These are phyloP conservation scores for Alloascoidea hylecoeti DNA, from an alignment of 805 yeast species.

Conservation along the genomic window DNA sequence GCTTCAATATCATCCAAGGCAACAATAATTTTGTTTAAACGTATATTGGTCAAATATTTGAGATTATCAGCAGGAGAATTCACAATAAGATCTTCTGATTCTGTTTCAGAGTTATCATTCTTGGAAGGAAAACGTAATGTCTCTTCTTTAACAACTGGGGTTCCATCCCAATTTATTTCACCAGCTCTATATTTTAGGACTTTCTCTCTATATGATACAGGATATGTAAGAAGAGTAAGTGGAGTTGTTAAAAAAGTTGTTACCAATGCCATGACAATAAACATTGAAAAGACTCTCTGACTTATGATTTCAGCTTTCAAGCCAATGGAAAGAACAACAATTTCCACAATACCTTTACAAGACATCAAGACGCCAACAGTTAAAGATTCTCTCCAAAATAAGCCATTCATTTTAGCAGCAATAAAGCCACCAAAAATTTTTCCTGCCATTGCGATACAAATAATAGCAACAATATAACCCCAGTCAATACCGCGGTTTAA, in stretches of 20 bases:
- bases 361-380: constrained; percentile 77
- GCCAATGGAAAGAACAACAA: constrained; percentile 66
- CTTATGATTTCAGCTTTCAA: constrained; percentile 56
- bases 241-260: constrained; percentile 77
- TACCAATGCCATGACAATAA: constrained; percentile 68
- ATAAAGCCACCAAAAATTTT: constrained; percentile 55
- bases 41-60: constrained; percentile 8
- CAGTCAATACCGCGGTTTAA: constrained; percentile 56
- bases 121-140: constrained; percentile 3
- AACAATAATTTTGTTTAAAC: constrained; percentile 11
- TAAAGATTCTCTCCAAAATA: constrained; percentile 59
- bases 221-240: constrained; percentile 45
- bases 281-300: constrained; percentile 60
- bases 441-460: constrained; percentile 51
- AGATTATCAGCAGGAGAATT: constrained; percentile 4
- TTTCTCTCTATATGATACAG: constrained; percentile 20
- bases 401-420: constrained; percentile 46
- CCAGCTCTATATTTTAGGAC: constrained; percentile 11
- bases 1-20: constrained; percentile 16
- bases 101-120: constrained; percentile 4
- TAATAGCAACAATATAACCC: constrained; percentile 63
- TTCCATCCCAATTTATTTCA: constrained; percentile 18
- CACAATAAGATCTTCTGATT: constrained; percentile 2
- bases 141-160: constrained; percentile 9
- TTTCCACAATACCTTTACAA: constrained; percentile 80